These are phyloP conservation scores for Acacia pycnantha DNA, from an alignment of 331 rosid genomes.

Conservation along the genomic window DNA sequence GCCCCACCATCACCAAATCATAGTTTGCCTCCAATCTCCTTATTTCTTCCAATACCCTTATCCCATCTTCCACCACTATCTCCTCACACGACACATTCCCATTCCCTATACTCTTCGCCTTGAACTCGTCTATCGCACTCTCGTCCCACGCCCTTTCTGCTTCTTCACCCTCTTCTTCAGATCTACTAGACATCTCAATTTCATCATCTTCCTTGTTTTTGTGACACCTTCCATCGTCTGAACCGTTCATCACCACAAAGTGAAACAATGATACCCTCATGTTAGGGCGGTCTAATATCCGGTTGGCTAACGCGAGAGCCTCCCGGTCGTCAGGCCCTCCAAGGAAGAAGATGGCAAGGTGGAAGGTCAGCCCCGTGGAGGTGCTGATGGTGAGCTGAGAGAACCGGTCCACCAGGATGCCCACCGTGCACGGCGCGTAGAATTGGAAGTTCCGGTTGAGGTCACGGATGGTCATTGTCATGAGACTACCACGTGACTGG, in stretches of 20 bases:
- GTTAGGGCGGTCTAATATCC: slow-evolving; percentile 32
- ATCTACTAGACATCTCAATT: not conserved
- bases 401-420: slow-evolving; percentile 50
- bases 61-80: slow-evolving; percentile 40
- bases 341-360: slow-evolving; percentile 41
- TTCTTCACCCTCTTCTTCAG: not conserved
- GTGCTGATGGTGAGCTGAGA: not conserved
- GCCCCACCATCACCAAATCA: slow-evolving; percentile 55
- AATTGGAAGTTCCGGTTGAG: slow-evolving; percentile 37
- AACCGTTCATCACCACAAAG: slow-evolving; percentile 2
- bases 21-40: slow-evolving; percentile 35
- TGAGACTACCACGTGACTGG: not conserved
- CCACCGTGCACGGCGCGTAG: slow-evolving; percentile 43
- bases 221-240: not conserved
- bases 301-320: slow-evolving; percentile 41
- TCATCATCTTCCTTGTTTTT: not conserved
- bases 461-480: slow-evolving; percentile 16
- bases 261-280: slow-evolving; percentile 25
- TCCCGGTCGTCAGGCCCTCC: slow-evolving; percentile 63
- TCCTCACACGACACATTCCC: slow-evolving; percentile 29
- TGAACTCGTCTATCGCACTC: slow-evolving; percentile 44
- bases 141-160: slow-evolving; percentile 40
- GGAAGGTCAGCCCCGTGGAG: not conserved
- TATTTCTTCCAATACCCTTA: slow-evolving; percentile 26
- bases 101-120: slow-evolving; percentile 19